phyloP scores from a whole-genome alignment of 192 early-diverging fungal genomes.

The Geosiphon pyriformis region DNA sequence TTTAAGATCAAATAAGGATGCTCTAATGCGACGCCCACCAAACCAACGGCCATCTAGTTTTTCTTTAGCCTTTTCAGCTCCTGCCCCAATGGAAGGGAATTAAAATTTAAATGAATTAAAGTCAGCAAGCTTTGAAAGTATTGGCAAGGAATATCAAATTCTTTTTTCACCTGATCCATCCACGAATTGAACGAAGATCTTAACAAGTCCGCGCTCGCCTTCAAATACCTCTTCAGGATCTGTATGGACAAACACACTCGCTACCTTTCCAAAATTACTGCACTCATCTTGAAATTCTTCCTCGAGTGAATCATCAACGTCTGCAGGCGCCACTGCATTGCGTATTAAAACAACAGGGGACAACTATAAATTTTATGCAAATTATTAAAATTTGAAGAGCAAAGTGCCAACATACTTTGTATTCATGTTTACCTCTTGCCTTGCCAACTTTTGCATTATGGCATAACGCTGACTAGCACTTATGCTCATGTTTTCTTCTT shows the following conservation, averaged over 20 bases:
- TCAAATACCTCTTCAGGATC: constrained; percentile 34
- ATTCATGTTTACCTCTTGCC: constrained; percentile 30
- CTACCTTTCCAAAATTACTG: constrained; percentile 70
- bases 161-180: constrained; percentile 40
- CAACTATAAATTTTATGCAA: constrained; percentile 16
- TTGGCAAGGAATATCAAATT: too few species aligned
- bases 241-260: constrained; percentile 57
- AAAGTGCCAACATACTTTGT: neutral
- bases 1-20: constrained; percentile 53
- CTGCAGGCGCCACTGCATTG: constrained; percentile 65
- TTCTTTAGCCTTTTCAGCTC: constrained; percentile 53
- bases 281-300: constrained; percentile 82
- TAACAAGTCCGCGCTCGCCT: constrained; percentile 49
- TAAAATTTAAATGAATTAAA: too few species aligned
- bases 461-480: constrained; percentile 53
- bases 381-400: neutral
- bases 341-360: constrained; percentile 58
- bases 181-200: constrained; percentile 72
- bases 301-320: constrained; percentile 77
- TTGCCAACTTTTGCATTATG: constrained; percentile 68
- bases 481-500: constrained; percentile 50
- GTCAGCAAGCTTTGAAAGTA: too few species aligned
- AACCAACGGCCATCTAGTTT: constrained; percentile 80
- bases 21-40: constrained; percentile 67
- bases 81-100: too few species aligned